Evolutionary conservation across 345 rosid genomes (phyloP), one percentile per base, ranked within the genome.

Genomic region (Eucalyptus dawsonii): DNA sequence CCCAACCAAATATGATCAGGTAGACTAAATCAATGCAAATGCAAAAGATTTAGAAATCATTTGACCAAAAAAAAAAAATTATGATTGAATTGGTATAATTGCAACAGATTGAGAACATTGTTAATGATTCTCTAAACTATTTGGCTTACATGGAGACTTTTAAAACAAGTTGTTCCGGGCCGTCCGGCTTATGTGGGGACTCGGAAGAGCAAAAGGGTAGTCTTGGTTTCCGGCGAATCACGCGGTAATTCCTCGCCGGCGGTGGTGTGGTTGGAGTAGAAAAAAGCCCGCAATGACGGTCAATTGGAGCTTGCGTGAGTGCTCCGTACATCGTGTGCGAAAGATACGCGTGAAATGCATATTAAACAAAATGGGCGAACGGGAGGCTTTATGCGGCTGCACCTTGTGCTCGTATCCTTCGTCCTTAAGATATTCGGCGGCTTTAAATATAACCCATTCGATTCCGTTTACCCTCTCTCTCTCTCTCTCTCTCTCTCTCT

Each of bases 1-100:
- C 29, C 1, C 29, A 22, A 0, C 14, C 29, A 56, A 56, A 56
- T 24, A 4, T 56, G 29, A 22, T 56, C 0, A 0, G 2, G 13
- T 4, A 9, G 6, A 56, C 29, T 24, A 25, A 56, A 56, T 56
- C 13, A 25, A 22, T 1, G 10, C 2, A 56, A 56, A 56, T 24
- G 3, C 0, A 56, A 56, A 24, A 56, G 1, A 22, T 24, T 10
- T 56, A 24, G 0, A 25, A 56, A 2, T 56, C 12, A 56, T 56
- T 24, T 24, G 29, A 22, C 13, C 29, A 22, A 56, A 56, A 56
- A 56, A 54, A n/a, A 54, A 24, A 24, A 10, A 4, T 3, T 56
- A 56, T 22, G 13, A 56, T 11, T 56, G 0, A 56, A 56, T 56
- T 56, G 14, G 0, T 10, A 22, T 1, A 24, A 56, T 5, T 9